phyloP scores from a whole-genome alignment of 163 green algal genomes.

The Scenedesmus sp. region DNA sequence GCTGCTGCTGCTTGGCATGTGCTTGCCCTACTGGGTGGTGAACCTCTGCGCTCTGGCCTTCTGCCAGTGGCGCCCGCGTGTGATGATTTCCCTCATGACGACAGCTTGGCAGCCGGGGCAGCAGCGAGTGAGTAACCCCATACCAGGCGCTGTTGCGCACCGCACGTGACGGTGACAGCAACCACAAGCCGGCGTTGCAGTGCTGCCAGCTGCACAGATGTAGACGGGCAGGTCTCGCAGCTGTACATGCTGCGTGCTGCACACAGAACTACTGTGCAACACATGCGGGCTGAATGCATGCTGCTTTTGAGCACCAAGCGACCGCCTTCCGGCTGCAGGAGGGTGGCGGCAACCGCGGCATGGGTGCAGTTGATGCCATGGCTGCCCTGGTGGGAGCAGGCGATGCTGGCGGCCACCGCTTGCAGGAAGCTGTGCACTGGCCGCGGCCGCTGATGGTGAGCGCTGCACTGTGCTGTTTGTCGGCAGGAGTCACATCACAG shows the following conservation, averaged over 20 bases:
- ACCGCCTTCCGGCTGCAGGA: too few relatives aligned
- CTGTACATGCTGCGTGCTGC: neutral
- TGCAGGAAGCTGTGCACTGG: conserved; percentile 6
- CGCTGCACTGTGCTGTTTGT: neutral
- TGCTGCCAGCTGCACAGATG: too few relatives aligned
- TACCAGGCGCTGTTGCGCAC: too few relatives aligned
- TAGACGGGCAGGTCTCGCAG: too few relatives aligned
- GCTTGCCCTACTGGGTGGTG: conserved; percentile 19
- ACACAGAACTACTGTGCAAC: too few relatives aligned
- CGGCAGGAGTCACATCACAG: too few relatives aligned
- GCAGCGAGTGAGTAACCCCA: conserved; percentile 14
- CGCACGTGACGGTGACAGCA: too few relatives aligned
- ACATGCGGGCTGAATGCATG: too few relatives aligned
- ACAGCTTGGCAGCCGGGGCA: conserved; percentile 35
- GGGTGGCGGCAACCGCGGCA: neutral
- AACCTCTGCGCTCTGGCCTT: conserved; percentile 32
- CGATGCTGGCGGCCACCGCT: neutral
- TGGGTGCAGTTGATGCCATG: conserved; percentile 28
- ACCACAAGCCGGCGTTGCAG: too few relatives aligned
- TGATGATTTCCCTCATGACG: conserved; percentile 36
- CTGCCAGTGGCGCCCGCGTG: conserved; percentile 42
- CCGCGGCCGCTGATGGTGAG: conserved; percentile 9
- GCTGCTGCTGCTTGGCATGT: conserved; percentile 43
- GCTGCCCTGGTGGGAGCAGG: neutral
- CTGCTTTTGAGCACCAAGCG: too few relatives aligned